Evolutionary conservation across 257 asterid genomes (phyloP).

Genomic region (Fraxinus cuspidata): DNA sequence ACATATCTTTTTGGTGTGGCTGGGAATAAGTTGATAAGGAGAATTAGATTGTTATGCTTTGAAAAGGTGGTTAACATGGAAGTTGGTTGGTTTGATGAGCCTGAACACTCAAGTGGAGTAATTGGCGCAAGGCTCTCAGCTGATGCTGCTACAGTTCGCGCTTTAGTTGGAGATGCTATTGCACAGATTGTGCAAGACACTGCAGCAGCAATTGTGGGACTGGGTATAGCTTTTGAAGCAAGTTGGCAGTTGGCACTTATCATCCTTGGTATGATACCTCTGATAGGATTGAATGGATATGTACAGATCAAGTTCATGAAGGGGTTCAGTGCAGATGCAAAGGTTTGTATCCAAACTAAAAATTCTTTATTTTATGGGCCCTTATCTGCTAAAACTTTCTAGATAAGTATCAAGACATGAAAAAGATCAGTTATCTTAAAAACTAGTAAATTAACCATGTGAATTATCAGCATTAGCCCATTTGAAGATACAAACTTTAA

Average conservation of each 20-base stretch:
- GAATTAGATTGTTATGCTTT: constrained; percentile 63
- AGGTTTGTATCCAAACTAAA: constrained; percentile 33
- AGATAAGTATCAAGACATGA: neutral
- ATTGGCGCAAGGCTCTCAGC: constrained; percentile 65
- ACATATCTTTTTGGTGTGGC: constrained; percentile 61
- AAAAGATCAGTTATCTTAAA: neutral
- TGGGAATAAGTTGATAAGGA: constrained; percentile 54
- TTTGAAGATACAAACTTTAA: neutral
- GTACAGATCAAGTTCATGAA: constrained; percentile 50
- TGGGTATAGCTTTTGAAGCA: constrained; percentile 64
- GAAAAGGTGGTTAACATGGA: constrained; percentile 63
- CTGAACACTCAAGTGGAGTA: constrained; percentile 59
- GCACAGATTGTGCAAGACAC: constrained; percentile 57
- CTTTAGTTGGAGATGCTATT: constrained; percentile 62
- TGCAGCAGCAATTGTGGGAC: constrained; percentile 48
- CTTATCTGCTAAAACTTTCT: neutral
- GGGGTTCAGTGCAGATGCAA: constrained; percentile 68
- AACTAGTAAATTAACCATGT: neutral
- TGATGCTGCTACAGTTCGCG: constrained; percentile 66
- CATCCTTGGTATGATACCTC: constrained; percentile 54
- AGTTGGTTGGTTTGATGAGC: constrained; percentile 66
- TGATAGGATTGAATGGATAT: constrained; percentile 51
- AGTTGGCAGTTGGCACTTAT: constrained; percentile 77
- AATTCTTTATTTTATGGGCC: neutral
- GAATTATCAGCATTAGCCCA: neutral